Percentiles rank a stretch among this genome's conserved stretches.
These are phyloP conservation scores for Xenosphaeropsis pyriputrescens DNA, from an alignment of 2,329 filamentous ascomycete species.

Conservation along the genomic window DNA sequence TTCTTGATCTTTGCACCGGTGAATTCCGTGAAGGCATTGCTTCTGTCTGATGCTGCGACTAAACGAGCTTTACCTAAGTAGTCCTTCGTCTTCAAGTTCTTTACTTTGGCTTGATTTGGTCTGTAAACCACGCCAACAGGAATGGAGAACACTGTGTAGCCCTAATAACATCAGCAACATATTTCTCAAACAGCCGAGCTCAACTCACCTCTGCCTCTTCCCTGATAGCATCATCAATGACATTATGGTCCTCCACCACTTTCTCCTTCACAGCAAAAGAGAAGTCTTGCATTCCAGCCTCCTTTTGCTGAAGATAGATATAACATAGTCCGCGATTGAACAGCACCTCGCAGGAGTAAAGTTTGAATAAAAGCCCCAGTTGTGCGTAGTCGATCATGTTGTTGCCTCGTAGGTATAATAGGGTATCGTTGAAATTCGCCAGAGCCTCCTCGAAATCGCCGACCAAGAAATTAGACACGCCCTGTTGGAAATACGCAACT, in stretches of 20 bases:
- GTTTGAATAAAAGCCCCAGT: conserved; percentile 83
- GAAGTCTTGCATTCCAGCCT: conserved; percentile 82
- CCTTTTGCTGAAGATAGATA: conserved; percentile 87
- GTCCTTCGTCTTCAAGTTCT: conserved; percentile 94
- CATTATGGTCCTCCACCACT: conserved; percentile 88
- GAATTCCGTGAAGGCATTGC: conserved; percentile 73
- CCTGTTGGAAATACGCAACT: conserved; percentile 96
- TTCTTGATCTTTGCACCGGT: conserved; percentile 67
- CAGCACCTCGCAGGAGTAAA: conserved; percentile 93
- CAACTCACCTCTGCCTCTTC: conserved; percentile 76
- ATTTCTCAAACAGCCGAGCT: neutral
- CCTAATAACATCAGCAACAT: conserved; percentile 31
- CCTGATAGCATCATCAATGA: conserved; percentile 91
- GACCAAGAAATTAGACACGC: conserved; percentile 92
- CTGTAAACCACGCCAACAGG: conserved; percentile 91
- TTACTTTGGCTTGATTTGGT: conserved; percentile 94
- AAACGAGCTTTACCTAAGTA: conserved; percentile 93
- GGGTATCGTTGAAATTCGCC: conserved; percentile 96
- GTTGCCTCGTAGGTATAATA: conserved; percentile 88
- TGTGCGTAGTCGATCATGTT: conserved; percentile 97
- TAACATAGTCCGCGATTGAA: conserved; percentile 97
- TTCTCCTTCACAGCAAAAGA: conserved; percentile 89
- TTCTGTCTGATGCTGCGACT: conserved; percentile 71
- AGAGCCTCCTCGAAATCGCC: conserved; percentile 95
- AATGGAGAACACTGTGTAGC: conserved; percentile 97